Evolutionary conservation across 2,329 filamentous ascomycete species (phyloP), one percentile per base, ranked within the genome.

Genomic region (Fusarium equiseti): DNA sequence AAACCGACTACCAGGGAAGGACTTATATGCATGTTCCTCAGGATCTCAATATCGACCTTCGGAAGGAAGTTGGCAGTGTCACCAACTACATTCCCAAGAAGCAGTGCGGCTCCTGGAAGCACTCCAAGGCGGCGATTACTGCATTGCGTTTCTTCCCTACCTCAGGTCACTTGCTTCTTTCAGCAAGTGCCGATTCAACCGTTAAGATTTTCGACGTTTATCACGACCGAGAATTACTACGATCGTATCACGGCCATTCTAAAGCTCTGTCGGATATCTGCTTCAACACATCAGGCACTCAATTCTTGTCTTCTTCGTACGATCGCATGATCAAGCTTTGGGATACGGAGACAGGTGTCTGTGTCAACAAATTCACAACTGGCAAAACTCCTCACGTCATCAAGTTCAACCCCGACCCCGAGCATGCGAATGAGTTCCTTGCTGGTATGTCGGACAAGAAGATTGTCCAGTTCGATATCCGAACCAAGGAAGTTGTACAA

Each of bases 371-470:
- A 62, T 99, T 97, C 84, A 94, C 91, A 20, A 97, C 93, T 1
- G 95, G 95, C 77, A 97, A 97, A 84, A 98, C 94, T 16, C 95
- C 96, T 8, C 96, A 99, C 78, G 95, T 97, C 55, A 86, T 99
- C 73, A 91, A 93, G 73, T 98, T 98, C 86, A 97, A 98, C 81
- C 95, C 95, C 0, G 89, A 90, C 51, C 84, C 87, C 0, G 90
- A 92, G 57, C 89, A 91, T 72, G 89, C 91, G 11, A 92, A 96
- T 79, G 95, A 98, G 80, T 99, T 99, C 81, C 83, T 99, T 59
- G 95, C 94, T 2, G 96, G 96, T 76, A 97, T 98, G 93, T 96
- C 93, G 40, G 95, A 99, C 81, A 99, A 99, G 86, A 98, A 98
- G 85, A 99, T 99, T 74, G 88, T 99, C 44, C 96, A 99, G 78